Conservation (phyloP, 2,329 filamentous ascomycete species). For the Talaromyces islandicus region DNA sequence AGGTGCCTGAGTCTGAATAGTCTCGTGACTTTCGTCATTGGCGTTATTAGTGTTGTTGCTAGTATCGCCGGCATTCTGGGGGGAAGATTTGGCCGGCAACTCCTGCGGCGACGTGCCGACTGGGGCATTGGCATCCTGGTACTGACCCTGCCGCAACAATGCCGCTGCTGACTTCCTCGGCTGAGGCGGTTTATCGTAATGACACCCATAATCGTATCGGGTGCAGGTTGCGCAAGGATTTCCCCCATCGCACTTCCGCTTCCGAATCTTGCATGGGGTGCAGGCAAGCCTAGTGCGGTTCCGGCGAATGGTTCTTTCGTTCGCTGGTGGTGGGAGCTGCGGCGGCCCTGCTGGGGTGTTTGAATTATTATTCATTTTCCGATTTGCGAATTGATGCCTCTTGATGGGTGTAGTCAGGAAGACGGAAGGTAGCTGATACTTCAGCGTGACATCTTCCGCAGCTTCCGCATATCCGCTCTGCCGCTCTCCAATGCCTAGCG, state of each 20-base stretch:
- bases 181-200: slow-evolving; percentile 15
- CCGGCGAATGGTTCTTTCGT: slow-evolving; percentile 6
- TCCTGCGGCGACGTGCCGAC: neutral
- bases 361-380: neutral
- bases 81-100: neutral
- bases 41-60: neutral
- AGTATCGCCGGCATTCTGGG: neutral
- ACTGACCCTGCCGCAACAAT: neutral
- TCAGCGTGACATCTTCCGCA: neutral
- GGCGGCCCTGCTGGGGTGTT: neutral
- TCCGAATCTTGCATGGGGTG: slow-evolving; percentile 23
- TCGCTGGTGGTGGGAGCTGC: neutral
- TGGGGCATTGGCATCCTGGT: neutral
- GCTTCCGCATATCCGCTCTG: neutral
- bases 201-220: slow-evolving; percentile 24
- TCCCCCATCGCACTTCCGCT: slow-evolving; percentile 23
- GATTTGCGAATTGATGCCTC: neutral
- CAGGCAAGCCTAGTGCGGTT: slow-evolving; percentile 21
- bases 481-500: too few relatives aligned
- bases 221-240: slow-evolving; percentile 22
- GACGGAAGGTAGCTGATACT: neutral
- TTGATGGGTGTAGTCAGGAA: neutral
- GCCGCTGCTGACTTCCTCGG: neutral
- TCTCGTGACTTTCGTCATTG: neutral
- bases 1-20: slow-evolving; percentile 2